Evolutionary conservation across 2,329 filamentous ascomycete species (phyloP), one percentile per base, ranked within the genome.

Genomic region (Aureobasidium lini): DNA sequence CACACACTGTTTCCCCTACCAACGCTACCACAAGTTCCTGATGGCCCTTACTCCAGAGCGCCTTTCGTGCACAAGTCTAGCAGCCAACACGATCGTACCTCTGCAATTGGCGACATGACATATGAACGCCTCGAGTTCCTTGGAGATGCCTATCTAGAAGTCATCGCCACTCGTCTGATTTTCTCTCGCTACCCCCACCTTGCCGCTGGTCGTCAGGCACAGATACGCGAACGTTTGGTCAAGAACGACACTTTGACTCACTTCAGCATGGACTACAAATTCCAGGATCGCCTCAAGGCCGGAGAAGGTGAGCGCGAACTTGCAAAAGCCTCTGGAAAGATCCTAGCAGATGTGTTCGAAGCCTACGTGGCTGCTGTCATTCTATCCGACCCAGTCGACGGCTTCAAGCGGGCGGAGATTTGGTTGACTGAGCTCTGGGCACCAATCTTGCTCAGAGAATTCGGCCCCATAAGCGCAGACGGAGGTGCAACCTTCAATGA

Each of bases 61-160:
- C 65, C 68, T 28, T 73, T 73, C 62, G 63, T 62, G 18, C 71
- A 73, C 65, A 69, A 67, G 42, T 72, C 70, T 16, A 62, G 61
- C 37, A 57, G 56, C 8, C 57, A 49, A 32, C 63, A 66, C 59
- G 64, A 65, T 50, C 65, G 66, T 40, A 64, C 62, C 23, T 58
- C 64, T 36, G 66, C 65, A 28, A 46, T 64, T 40, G 49, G 57
- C 7, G 64, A 69, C 15, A 59, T 70, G 31, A 74, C 78, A 67
- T 96, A 96, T 72, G 92, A 96, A 68, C 83, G 84, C 16, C 82
- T 96, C 6, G 93, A 97, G 72, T 91, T 93, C 75, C 79, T 96
- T 7, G 93, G 93, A 6, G 93, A 97, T 70, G 87, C 89, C 18
- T 93, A 93, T 66, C 77, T 95, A 54, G 88, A 95, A 68, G 75